Percentiles rank a stretch among this genome's conserved stretches.
phyloP scores from a whole-genome alignment of 1,139 yeast species.

The Candida frijolesensis region DNA sequence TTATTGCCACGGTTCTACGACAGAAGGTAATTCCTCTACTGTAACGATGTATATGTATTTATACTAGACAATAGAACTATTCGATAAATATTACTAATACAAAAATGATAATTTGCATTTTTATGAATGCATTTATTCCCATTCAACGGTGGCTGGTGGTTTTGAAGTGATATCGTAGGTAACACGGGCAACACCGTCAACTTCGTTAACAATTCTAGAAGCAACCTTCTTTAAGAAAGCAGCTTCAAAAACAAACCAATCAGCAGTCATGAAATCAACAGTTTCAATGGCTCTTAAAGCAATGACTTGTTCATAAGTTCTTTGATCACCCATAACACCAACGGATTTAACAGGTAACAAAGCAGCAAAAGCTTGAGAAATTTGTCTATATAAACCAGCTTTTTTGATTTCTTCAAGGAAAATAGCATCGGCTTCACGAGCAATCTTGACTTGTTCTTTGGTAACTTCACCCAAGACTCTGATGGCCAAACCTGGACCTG shows the following conservation, averaged over 20 bases:
- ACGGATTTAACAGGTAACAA: constrained; percentile 96
- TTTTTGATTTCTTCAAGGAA: constrained; percentile 93
- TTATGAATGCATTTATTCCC: constrained; percentile 66
- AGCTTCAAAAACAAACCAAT: constrained; percentile 96
- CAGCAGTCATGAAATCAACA: constrained; percentile 98
- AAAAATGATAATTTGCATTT: neutral
- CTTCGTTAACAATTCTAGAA: constrained; percentile 96
- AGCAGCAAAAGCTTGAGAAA: constrained; percentile 98
- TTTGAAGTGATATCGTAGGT: constrained; percentile 98
- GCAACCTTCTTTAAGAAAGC: constrained; percentile 90
- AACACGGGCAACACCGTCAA: constrained; percentile 97
- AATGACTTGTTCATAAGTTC: constrained; percentile 98
- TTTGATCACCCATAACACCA: constrained; percentile 99
- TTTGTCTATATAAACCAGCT: constrained; percentile 89
- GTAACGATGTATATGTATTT: neutral
- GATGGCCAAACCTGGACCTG: constrained; percentile 99
- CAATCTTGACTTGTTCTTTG: constrained; percentile 87
- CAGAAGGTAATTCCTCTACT: constrained; percentile 20
- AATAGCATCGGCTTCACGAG: constrained; percentile 94
- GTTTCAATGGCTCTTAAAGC: constrained; percentile 98
- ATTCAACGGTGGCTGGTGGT: constrained; percentile 99
- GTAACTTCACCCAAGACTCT: constrained; percentile 97
- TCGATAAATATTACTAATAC: constrained; percentile 5
- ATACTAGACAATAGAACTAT: neutral
- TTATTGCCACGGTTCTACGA: constrained; percentile 54